Evolutionary conservation across 768 basidiomycete species (phyloP), one percentile per base, ranked within the genome.

Genomic region (Calocybe cyanea): DNA sequence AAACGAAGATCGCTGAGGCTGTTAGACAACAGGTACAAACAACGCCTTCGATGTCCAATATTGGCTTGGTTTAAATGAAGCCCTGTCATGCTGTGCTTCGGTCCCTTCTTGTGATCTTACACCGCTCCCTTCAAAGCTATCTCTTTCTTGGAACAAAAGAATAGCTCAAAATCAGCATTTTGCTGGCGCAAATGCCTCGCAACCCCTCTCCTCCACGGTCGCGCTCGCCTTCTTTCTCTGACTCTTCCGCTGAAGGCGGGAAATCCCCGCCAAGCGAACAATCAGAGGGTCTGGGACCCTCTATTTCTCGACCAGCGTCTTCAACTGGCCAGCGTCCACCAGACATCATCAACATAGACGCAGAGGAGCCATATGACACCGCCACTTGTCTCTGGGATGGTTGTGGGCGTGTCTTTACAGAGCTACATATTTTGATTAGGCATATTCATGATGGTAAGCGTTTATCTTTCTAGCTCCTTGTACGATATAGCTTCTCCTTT

Each of bases 331-430:
- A 19, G 28, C 51, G 24, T 25, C 33, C 35, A 25, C n/a, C 11
- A 31, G 51, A 49, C 33, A 49, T 48, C 20, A 53, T 53, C 28
- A 43, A 39, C 17, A 46, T 53, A 11, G 52, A 53, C 23, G 52
- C 43, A 21, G 40, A 46, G 18, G 52, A 49, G 38, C 49, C 52
- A 14, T 71, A 65, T 10, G 85, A 87, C 57, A 81, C 77, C 20
- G 84, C 81, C 50, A 81, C 76, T 21, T 95, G 92, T 66, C 77
- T 78, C 43, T 95, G 92, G 92, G 86, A 84, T 25, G 83, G 82
- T 48, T 95, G 92, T 58, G 81, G 81, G 2, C 56, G 68, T 32
- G 75, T 83, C n/a, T 92, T 85, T 57, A 80, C 78, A 9, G 78
- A 88, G 58, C 69, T 91, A 14, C 81, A 77, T 14, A 80, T 80